Percentiles rank a stretch among this genome's conserved stretches.
Evolutionary conservation across 106 monocot species (phyloP).

Genomic region (Platanthera zijinensis): DNA sequence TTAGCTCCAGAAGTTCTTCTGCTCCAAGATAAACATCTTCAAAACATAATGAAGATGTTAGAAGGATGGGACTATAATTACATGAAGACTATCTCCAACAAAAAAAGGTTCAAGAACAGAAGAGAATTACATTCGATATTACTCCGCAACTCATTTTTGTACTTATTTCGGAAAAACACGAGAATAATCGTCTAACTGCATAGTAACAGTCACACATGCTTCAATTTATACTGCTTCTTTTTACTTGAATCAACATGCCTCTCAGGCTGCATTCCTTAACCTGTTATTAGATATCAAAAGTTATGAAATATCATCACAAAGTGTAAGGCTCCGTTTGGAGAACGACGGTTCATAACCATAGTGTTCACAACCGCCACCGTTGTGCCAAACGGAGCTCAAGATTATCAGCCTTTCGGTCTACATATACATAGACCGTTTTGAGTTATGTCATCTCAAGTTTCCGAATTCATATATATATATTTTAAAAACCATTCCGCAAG

Average conservation of each 20-base stretch:
- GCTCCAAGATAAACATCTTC: no score
- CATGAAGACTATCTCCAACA: not conserved
- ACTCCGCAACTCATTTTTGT: not conserved
- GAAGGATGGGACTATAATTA: no score
- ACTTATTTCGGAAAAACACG: not conserved
- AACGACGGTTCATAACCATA: no score
- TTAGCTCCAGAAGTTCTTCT: no score
- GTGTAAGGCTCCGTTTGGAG: not conserved
- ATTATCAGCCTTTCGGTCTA: no score
- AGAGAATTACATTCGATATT: not conserved
- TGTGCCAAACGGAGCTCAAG: no score
- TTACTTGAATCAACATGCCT: conserved; percentile 36
- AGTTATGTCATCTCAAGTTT: no score
- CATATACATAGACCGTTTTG: no score
- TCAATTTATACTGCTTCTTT: conserved; percentile 10
- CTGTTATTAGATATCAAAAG: conserved; percentile 8
- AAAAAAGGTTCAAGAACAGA: not conserved
- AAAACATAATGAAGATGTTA: no score
- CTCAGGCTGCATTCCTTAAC: conserved; percentile 50
- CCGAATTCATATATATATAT: not conserved
- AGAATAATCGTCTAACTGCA: not conserved
- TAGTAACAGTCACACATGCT: not conserved
- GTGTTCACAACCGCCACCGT: no score
- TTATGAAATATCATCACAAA: no score
- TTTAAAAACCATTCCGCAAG: not conserved